phyloP scores from a whole-genome alignment of 2,329 filamentous ascomycete genomes.

The Pseudohalonectria lignicola region DNA sequence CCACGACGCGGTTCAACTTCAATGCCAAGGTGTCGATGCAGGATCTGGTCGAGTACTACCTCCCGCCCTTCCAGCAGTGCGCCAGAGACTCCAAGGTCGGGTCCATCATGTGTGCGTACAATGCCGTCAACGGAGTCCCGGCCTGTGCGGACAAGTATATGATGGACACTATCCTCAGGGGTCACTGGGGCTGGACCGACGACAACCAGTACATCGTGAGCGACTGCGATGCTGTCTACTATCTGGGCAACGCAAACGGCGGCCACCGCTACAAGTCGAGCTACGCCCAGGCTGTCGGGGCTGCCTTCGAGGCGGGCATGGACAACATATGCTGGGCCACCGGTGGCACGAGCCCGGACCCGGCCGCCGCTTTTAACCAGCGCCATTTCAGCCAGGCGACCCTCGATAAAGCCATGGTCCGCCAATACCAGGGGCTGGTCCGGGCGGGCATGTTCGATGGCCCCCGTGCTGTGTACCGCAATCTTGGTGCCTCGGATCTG shows the following conservation, averaged over 20 bases:
- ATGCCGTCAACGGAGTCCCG: slow-evolving; percentile 54
- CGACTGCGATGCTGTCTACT: slow-evolving; percentile 50
- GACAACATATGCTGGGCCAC: slow-evolving; percentile 19
- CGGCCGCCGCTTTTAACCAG: slow-evolving; percentile 12
- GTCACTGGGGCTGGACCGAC: slow-evolving; percentile 50
- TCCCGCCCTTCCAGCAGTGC: slow-evolving; percentile 54
- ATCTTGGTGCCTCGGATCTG: slow-evolving; percentile 43
- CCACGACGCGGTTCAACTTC: slow-evolving; percentile 14
- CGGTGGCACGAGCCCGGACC: background rate
- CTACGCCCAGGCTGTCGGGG: slow-evolving; percentile 3
- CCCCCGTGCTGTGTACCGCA: slow-evolving; percentile 28
- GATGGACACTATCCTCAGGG: slow-evolving; percentile 49
- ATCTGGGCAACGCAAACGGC: slow-evolving; percentile 23
- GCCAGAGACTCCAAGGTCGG: slow-evolving; percentile 42
- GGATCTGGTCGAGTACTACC: slow-evolving; percentile 57
- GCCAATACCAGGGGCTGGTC: slow-evolving; percentile 43
- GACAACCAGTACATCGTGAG: slow-evolving; percentile 30
- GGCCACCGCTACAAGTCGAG: slow-evolving; percentile 7
- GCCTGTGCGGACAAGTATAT: slow-evolving; percentile 52
- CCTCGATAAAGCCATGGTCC: slow-evolving; percentile 35
- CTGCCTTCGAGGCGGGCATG: background rate
- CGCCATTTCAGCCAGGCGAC: slow-evolving; percentile 29
- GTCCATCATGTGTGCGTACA: slow-evolving; percentile 53
- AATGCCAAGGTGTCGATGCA: slow-evolving; percentile 28
- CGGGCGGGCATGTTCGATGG: slow-evolving; percentile 47